Percentiles rank a stretch among this genome's conserved stretches.
Evolutionary conservation across 2,329 filamentous ascomycete genomes (phyloP).

Genomic region (Colletotrichum agaves): DNA sequence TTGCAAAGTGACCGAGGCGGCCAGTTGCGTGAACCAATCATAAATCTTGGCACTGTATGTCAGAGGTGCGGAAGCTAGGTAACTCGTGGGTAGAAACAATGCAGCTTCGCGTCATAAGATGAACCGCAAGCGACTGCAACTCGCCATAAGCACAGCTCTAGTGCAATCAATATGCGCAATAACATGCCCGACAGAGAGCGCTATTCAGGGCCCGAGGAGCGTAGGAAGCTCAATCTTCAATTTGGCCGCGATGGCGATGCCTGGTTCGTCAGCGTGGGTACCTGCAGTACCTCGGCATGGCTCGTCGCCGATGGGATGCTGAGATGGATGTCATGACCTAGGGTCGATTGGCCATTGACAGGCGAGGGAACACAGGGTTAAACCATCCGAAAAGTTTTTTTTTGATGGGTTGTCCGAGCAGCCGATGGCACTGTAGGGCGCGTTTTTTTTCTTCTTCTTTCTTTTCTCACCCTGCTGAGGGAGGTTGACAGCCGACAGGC

Average conservation of each 20-base stretch:
- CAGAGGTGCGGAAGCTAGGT: conserved; percentile 17
- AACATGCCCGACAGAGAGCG: not conserved
- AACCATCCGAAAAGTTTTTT: conserved; percentile 2
- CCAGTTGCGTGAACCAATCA: conserved; percentile 8
- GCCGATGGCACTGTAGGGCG: not conserved
- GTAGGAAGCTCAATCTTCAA: not conserved
- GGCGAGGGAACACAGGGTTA: conserved; percentile 4
- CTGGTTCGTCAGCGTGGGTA: conserved; percentile 18
- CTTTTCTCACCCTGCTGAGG: conserved; percentile 4
- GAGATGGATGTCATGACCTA: not conserved
- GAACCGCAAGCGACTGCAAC: conserved; percentile 5
- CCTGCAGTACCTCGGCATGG: no score
- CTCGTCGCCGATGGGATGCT: conserved; percentile 20
- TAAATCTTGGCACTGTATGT: not conserved
- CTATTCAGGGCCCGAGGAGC: not conserved
- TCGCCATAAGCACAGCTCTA: conserved; percentile 10
- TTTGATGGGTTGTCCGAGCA: conserved; percentile 4
- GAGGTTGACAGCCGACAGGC: not conserved
- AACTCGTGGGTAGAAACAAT: not conserved
- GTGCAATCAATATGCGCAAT: not conserved
- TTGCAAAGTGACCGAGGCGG: conserved; percentile 6
- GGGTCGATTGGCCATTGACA: conserved; percentile 10
- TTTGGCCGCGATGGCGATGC: not conserved
- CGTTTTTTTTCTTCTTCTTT: not conserved
- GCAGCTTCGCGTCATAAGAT: conserved; percentile 28